Base-by-base conservation (phyloP, 768 basidiomycete species). In the Coprinellus aureogranulatus region DNA sequence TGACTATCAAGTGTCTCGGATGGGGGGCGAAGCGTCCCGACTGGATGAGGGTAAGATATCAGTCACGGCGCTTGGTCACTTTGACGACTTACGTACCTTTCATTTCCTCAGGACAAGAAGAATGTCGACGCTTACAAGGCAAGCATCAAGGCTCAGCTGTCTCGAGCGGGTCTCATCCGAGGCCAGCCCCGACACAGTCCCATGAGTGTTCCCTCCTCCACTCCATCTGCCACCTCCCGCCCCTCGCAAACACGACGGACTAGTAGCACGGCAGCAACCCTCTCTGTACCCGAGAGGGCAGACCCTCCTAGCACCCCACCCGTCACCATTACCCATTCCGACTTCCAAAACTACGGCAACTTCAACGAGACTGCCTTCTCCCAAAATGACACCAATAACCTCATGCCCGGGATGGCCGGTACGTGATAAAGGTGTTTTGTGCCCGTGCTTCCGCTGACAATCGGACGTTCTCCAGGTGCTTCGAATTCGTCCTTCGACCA, bases 21-120 rank as follows among this genome's bases (percentile, higher is more conserved):
- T 93, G 91, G 91, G 91, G 91, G 3, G 76, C 86, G 8, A 88
- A 82, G 66, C 82, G 91, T 52, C 91, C 90, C n/a, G 90, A 92
- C 56, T 92, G 90, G 90, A 90, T 92, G 89, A 75, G 89, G 63
- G 90, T 92, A 62, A 67, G 74, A 67, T 23, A 25, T 31, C 22
- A 40, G 26, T 27, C 25, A 18, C 50, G 49, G 54, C 40, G 59
- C 25, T 44, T 20, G 26, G 27, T 51, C 44, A 27, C 46, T 60
- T 58, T 55, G 59, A 53, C 62, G 34, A 40, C 49, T 51, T 54
- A 53, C 55, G 57, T 39, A 59, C 45, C 26, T 34, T 45, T 11
- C 22, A 41, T 25, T 56, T 47, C 59, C 26, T 68, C n/a, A 92
- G 90, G 90, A 92, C 70, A 92, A 92, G 72, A 84, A 86, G 61